A percentile compares a stretch with the other conserved stretches of the same genome.
These are phyloP conservation scores for Penicillium canariense DNA, from an alignment of 495 filamentous ascomycete species.

Conservation along the genomic window DNA sequence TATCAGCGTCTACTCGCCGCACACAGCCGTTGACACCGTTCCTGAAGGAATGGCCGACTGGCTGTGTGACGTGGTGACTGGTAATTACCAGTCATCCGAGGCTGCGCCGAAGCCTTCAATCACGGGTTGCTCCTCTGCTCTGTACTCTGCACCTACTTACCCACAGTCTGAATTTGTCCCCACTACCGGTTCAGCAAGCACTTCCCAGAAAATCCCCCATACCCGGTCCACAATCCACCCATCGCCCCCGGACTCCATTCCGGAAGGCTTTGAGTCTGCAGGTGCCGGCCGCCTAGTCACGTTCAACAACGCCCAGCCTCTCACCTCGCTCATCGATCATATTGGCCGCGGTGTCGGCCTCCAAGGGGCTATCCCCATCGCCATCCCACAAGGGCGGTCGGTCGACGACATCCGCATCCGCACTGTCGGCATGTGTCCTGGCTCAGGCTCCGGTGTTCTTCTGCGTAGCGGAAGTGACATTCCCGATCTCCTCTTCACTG, in stretches of 20 bases:
- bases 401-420: conserved; percentile 55
- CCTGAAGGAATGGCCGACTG: conserved; percentile 88
- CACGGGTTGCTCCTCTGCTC: conserved; percentile 21
- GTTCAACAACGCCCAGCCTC: conserved; percentile 55
- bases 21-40: conserved; percentile 90
- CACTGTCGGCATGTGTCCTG: conserved; percentile 73
- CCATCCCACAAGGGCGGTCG: conserved; percentile 58
- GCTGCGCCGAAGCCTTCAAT: conserved; percentile 5
- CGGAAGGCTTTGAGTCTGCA: conserved; percentile 59
- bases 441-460: conserved; percentile 74
- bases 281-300: conserved; percentile 77
- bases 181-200: conserved; percentile 18
- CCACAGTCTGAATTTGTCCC: conserved; percentile 28
- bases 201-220: conserved; percentile 48
- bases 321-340: conserved; percentile 60
- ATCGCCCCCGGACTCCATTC: conserved; percentile 37
- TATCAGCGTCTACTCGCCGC: conserved; percentile 92
- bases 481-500: conserved; percentile 79
- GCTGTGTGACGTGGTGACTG: conserved; percentile 84
- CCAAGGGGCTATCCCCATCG: conserved; percentile 64
- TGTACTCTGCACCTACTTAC: conserved; percentile 46
- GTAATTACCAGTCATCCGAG: conserved; percentile 31
- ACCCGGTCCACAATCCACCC: conserved; percentile 53
- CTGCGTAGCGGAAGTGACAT: conserved; percentile 56
- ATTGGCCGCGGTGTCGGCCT: conserved; percentile 59